These are phyloP conservation scores for Peronospora farinosa DNA, from an alignment of 352 stramenopile species.

Conservation along the genomic window DNA sequence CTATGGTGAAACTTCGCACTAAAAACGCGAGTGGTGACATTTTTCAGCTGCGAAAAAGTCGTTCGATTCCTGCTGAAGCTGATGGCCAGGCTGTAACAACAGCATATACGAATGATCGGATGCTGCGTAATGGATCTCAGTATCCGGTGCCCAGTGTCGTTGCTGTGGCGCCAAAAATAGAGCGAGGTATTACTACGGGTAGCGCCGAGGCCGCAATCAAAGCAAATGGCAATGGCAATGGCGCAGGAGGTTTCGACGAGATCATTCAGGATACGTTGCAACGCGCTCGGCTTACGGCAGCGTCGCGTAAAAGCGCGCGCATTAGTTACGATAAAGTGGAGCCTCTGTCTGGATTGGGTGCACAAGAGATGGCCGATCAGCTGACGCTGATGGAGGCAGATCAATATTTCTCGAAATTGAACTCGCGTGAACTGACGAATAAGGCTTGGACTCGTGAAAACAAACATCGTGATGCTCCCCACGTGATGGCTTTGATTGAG, in stretches of 20 bases:
- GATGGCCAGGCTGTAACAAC: slow-evolving; percentile 21
- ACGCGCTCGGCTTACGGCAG: slow-evolving; percentile 42
- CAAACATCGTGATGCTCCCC: slow-evolving; percentile 72
- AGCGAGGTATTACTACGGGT: slow-evolving; percentile 58
- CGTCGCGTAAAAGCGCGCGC: slow-evolving; percentile 52
- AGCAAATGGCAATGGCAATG: slow-evolving; percentile 16
- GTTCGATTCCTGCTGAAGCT: slow-evolving; percentile 20
- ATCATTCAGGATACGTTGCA: slow-evolving; percentile 72
- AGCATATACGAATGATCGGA: slow-evolving; percentile 18
- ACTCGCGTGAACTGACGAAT: slow-evolving; percentile 75
- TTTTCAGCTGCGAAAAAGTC: slow-evolving; percentile 38
- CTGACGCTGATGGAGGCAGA: slow-evolving; percentile 78
- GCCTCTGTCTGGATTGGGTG: slow-evolving; percentile 50
- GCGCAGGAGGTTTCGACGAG: slow-evolving; percentile 33
- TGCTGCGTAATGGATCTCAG: slow-evolving; percentile 17
- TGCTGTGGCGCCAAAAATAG: slow-evolving; percentile 50
- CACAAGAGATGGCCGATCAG: slow-evolving; percentile 73
- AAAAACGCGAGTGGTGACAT: slow-evolving; percentile 51
- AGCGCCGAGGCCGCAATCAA: slow-evolving; percentile 37
- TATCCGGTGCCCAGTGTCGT: slow-evolving; percentile 15
- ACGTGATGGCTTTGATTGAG: slow-evolving; percentile 82
- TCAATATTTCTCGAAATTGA: slow-evolving; percentile 63
- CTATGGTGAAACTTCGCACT: slow-evolving; percentile 53
- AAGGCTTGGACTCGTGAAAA: slow-evolving; percentile 81
- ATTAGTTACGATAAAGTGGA: slow-evolving; percentile 78